phyloP scores from a whole-genome alignment of 495 filamentous ascomycete genomes.

The Echria macrotheca region DNA sequence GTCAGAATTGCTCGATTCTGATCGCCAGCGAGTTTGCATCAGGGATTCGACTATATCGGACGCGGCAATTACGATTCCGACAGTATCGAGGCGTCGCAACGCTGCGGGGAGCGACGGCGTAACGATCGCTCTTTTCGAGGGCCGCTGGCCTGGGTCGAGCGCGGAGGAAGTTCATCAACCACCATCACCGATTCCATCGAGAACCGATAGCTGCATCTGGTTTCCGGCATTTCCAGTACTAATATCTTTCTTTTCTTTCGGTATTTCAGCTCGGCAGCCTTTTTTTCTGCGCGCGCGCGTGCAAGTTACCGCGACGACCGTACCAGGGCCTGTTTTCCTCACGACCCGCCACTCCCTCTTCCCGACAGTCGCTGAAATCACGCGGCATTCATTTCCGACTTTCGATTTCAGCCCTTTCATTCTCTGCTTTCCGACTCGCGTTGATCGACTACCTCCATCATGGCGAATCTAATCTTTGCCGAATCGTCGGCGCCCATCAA shows the following conservation, averaged over 20 bases:
- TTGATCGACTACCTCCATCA: slow-evolving; percentile 40
- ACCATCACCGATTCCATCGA: slow-evolving; percentile 22
- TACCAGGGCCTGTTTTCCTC: too few relatives aligned
- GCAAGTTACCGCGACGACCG: slow-evolving; percentile 17
- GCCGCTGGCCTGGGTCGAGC: slow-evolving; percentile 34
- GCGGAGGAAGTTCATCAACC: slow-evolving; percentile 19
- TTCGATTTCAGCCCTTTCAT: neutral
- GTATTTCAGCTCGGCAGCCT: slow-evolving; percentile 3
- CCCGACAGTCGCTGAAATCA: slow-evolving; percentile 13
- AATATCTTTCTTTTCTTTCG: slow-evolving; percentile 10
- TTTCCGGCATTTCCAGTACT: slow-evolving; percentile 6
- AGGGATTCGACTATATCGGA: slow-evolving; percentile 17
- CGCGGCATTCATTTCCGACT: slow-evolving; percentile 9
- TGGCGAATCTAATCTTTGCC: slow-evolving; percentile 89
- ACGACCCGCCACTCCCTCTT: neutral
- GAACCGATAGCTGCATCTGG: slow-evolving; percentile 20
- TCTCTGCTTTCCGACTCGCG: neutral
- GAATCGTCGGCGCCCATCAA: slow-evolving; percentile 93
- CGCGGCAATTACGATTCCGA: slow-evolving; percentile 18
- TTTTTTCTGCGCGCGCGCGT: slow-evolving; percentile 15
- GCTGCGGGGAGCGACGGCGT: slow-evolving; percentile 20
- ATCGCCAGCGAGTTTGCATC: slow-evolving; percentile 24
- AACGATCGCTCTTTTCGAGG: slow-evolving; percentile 28
- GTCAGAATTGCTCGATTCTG: slow-evolving; percentile 28
- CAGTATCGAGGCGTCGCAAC: slow-evolving; percentile 17